Evolutionary conservation across 2,329 filamentous ascomycete genomes (phyloP).

Genomic region (Aureobasidium melanogenum): DNA sequence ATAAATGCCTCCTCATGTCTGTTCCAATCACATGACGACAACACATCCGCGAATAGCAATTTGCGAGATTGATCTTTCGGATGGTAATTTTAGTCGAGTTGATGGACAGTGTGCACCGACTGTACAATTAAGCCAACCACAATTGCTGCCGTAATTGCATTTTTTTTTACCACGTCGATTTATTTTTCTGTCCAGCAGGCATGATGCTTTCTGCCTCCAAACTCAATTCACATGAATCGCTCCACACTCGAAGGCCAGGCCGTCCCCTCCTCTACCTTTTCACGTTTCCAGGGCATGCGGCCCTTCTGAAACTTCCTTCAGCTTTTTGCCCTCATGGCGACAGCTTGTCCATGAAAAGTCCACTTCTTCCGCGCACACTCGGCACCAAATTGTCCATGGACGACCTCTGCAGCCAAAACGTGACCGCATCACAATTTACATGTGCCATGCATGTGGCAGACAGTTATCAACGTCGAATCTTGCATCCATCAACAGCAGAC

Average conservation of each 20-base stretch:
- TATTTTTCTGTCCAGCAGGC: not conserved
- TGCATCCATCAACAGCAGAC: not conserved
- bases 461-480: not conserved
- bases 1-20: not conserved
- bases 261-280: not conserved
- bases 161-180: not conserved
- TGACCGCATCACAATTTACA: not conserved
- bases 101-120: not conserved
- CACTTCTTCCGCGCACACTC: too few species aligned
- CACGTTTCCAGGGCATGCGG: not conserved
- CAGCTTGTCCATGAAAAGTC: too few species aligned
- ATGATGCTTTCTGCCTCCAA: not conserved
- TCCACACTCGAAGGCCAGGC: not conserved
- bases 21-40: not conserved
- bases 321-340: not conserved
- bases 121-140: not conserved
- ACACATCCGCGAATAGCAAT: not conserved
- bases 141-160: not conserved
- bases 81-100: not conserved
- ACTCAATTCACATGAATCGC: not conserved
- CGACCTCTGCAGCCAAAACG: not conserved
- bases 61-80: not conserved
- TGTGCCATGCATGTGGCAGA: not conserved
- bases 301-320: not conserved
- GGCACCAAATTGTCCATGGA: not conserved